Percentiles rank a stretch among this genome's conserved stretches.
Evolutionary conservation across 139 green algal species (phyloP).

Genomic region (Chlorella sp.): DNA sequence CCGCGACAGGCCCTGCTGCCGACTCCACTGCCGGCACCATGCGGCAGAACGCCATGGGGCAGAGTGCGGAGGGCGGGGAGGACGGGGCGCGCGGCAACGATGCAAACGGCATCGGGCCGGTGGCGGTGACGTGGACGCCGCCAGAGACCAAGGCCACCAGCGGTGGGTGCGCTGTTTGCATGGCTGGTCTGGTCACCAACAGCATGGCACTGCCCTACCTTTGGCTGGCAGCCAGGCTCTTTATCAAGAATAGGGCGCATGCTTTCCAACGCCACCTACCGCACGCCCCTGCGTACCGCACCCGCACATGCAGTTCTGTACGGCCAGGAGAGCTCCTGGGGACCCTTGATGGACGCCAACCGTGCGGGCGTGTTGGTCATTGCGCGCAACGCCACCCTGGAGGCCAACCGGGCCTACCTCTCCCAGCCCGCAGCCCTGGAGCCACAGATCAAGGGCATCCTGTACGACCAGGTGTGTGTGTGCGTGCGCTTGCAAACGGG

Average conservation of each 20-base stretch:
- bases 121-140: neutral
- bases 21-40: neutral
- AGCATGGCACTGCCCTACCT: too few relatives aligned
- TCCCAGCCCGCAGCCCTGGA: conserved; percentile 21
- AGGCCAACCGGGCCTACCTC: conserved; percentile 22
- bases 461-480: conserved; percentile 27
- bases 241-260: too few relatives aligned
- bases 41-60: neutral
- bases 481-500: neutral
- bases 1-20: neutral
- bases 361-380: conserved; percentile 23
- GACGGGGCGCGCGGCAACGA: neutral
- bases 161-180: neutral
- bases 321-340: conserved; percentile 4
- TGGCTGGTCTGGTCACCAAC: too few relatives aligned
- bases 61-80: neutral
- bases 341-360: conserved; percentile 1
- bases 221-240: too few relatives aligned
- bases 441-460: conserved; percentile 18
- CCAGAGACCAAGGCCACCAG: neutral
- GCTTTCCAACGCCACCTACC: too few relatives aligned
- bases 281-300: too few relatives aligned
- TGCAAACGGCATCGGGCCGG: neutral
- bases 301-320: conserved; percentile 30
- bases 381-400: conserved; percentile 29